phyloP scores from a whole-genome alignment of 768 basidiomycete genomes.

The Amanita pseudoporphyria region DNA sequence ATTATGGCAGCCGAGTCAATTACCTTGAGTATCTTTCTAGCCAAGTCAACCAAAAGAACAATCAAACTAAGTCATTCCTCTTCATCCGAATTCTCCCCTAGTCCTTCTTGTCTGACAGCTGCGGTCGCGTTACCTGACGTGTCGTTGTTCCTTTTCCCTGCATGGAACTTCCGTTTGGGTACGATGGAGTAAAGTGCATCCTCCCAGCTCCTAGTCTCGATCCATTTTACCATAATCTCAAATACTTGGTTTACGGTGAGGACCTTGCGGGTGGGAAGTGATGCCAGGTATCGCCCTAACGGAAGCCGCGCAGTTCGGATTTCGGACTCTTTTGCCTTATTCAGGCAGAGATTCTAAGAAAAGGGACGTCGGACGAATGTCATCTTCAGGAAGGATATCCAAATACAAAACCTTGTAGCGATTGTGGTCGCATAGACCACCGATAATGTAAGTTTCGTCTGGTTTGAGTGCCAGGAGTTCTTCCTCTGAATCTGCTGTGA shows the following conservation, averaged over 20 bases:
- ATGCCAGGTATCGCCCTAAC: constrained; percentile 83
- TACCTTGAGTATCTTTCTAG: too few species aligned
- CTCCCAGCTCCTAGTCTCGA: constrained; percentile 81
- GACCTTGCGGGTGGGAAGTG: constrained; percentile 86
- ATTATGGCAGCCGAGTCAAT: too few species aligned
- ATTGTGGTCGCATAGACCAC: constrained; percentile 93
- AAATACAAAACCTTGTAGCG: constrained; percentile 67
- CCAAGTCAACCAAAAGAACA: too few species aligned
- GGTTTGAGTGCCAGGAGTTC: constrained; percentile 77
- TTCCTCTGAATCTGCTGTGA: constrained; percentile 89
- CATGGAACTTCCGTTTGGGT: constrained; percentile 81
- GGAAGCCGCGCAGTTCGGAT: constrained; percentile 87
- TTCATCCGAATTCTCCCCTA: background rate
- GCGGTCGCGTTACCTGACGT: constrained; percentile 8
- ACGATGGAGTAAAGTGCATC: constrained; percentile 82
- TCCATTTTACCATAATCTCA: constrained; percentile 86
- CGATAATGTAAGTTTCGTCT: constrained; percentile 88
- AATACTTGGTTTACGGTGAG: constrained; percentile 96
- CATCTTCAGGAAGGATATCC: constrained; percentile 2
- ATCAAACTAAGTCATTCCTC: background rate
- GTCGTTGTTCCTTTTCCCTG: constrained; percentile 21
- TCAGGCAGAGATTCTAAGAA: constrained; percentile 76
- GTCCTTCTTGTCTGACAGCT: constrained; percentile 12
- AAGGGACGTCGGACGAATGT: constrained; percentile 8
- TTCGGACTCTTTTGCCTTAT: constrained; percentile 68